phyloP scores from a whole-genome alignment of 176 grass and related monocot species.

The Oryza officinalis region DNA sequence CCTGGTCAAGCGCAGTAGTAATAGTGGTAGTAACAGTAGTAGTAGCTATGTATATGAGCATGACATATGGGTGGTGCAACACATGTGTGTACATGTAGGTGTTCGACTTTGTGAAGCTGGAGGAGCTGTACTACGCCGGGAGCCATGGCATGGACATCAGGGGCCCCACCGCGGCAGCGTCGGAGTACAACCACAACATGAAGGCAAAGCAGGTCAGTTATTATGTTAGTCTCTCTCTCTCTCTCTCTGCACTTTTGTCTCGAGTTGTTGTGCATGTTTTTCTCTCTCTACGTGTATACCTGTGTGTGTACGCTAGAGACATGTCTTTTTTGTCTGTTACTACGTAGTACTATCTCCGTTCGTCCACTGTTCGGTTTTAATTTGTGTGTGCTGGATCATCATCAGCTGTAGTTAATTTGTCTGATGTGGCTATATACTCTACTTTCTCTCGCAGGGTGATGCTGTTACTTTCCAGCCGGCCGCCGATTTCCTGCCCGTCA shows the following conservation, averaged over 20 bases:
- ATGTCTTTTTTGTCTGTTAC: neutral
- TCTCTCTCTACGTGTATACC: neutral
- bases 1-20: neutral
- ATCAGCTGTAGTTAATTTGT: neutral
- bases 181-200: conserved; percentile 38
- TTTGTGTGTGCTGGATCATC: neutral
- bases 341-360: neutral
- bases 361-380: neutral
- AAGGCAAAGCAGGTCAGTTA: conserved; percentile 38
- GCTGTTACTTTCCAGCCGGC: conserved; percentile 74
- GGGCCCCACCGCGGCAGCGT: conserved; percentile 34
- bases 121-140: conserved; percentile 73
- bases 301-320: neutral
- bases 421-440: neutral
- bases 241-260: neutral
- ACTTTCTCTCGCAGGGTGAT: conserved; percentile 44
- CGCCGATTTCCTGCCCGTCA: conserved; percentile 75
- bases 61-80: neutral
- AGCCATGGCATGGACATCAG: conserved; percentile 87
- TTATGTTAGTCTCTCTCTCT: neutral
- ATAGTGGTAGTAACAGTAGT: neutral
- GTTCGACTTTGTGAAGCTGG: conserved; percentile 60
- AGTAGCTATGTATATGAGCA: neutral
- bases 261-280: neutral
- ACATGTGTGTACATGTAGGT: conserved; percentile 29